These are phyloP conservation scores for Candolleomyces efflorescens DNA, from an alignment of 768 basidiomycete species.

Conservation along the genomic window DNA sequence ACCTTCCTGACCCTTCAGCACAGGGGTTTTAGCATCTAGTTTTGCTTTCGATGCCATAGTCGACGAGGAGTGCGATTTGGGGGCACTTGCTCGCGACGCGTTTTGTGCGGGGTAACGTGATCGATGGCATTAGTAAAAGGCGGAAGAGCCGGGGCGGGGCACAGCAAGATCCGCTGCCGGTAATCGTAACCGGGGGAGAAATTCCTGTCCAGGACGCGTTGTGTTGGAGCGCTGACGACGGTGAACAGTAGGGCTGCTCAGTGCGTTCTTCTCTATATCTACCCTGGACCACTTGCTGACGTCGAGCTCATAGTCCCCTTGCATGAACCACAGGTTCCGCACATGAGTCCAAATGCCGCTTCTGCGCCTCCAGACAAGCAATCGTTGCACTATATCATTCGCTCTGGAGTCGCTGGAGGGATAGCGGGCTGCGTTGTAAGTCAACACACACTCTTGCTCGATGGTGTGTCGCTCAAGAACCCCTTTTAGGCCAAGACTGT, in stretches of 20 bases:
- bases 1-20: slow-evolving; percentile 80
- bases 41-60: slow-evolving; percentile 52
- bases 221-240: neutral
- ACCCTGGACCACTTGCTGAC: neutral
- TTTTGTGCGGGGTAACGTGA: slow-evolving; percentile 5
- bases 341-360: slow-evolving; percentile 61
- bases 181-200: neutral
- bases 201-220: neutral
- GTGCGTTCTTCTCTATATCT: too few relatives aligned
- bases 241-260: too few relatives aligned
- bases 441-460: slow-evolving; percentile 16
- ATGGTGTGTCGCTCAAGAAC: slow-evolving; percentile 12
- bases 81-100: neutral
- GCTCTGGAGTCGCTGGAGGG: slow-evolving; percentile 89
- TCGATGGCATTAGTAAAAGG: slow-evolving; percentile 1
- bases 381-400: slow-evolving; percentile 57
- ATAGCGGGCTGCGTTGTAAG: slow-evolving; percentile 90
- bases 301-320: slow-evolving; percentile 25
- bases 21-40: slow-evolving; percentile 45
- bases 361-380: slow-evolving; percentile 46
- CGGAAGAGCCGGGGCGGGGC: neutral
- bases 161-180: slow-evolving; percentile 3
- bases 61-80: slow-evolving; percentile 5
- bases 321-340: slow-evolving; percentile 19
- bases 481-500: slow-evolving; percentile 81